Evolutionary conservation across 345 rosid genomes (phyloP).

Genomic region (Dipteronia dyeriana): DNA sequence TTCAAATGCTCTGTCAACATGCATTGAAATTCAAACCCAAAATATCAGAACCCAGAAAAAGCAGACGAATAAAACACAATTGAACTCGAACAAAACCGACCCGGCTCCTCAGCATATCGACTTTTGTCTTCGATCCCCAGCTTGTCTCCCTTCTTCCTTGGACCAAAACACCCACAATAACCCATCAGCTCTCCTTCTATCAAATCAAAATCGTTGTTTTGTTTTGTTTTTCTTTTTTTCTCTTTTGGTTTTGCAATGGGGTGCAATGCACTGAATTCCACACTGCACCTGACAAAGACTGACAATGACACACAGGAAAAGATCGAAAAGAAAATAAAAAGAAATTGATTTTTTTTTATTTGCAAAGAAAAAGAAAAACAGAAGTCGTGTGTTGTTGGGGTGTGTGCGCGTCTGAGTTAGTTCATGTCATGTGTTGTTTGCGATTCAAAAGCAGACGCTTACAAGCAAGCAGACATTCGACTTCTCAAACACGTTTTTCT

Average conservation of each 20-base stretch:
- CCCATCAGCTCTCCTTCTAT: conserved; percentile 30
- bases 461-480: background rate
- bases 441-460: background rate
- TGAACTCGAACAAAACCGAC: background rate
- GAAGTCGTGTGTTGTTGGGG: background rate
- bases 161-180: conserved; percentile 56
- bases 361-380: background rate
- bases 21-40: background rate
- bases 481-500: background rate
- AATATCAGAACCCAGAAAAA: background rate
- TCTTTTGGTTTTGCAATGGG: too few species aligned
- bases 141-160: conserved; percentile 24
- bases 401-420: background rate
- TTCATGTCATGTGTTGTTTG: background rate
- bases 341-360: background rate
- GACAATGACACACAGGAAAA: background rate
- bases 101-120: background rate
- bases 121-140: conserved; percentile 7
- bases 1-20: background rate
- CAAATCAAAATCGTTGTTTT: background rate
- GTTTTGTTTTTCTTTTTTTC: too few species aligned
- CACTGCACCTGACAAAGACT: background rate
- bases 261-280: background rate
- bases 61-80: background rate
- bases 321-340: background rate